A percentile compares a stretch with the other conserved stretches of the same genome.
Conservation (phyloP, 495 filamentous ascomycete genomes). For the Corynascus novoguineensis region DNA sequence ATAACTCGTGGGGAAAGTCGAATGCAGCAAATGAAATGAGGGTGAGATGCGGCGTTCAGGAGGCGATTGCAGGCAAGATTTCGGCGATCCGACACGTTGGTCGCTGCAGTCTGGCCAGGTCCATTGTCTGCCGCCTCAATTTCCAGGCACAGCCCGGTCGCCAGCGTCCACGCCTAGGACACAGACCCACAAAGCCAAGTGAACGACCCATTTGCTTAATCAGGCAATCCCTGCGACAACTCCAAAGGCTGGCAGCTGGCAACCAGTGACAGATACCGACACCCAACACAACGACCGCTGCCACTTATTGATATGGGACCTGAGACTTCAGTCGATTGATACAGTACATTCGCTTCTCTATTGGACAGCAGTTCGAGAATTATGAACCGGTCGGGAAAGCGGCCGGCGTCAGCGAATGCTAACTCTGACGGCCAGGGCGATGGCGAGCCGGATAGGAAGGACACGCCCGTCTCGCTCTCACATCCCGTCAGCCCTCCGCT, state of each 20-base stretch:
- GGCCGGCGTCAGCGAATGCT: neutral
- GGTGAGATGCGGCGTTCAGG: slow-evolving; percentile 19
- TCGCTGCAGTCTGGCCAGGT: slow-evolving; percentile 8
- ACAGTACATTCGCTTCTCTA: neutral
- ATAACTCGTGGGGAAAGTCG: slow-evolving; percentile 16
- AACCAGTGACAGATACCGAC: neutral
- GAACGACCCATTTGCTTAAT: neutral
- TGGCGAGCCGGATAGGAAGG: neutral
- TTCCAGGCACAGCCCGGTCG: slow-evolving; percentile 10
- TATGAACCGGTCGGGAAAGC: slow-evolving; percentile 18
- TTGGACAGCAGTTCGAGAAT: neutral
- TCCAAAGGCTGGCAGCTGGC: neutral
- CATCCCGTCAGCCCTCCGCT: slow-evolving; percentile 39
- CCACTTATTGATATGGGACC: neutral
- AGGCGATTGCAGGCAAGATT: slow-evolving; percentile 18
- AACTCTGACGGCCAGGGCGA: no score
- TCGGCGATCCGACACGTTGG: slow-evolving; percentile 16
- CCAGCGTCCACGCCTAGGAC: neutral
- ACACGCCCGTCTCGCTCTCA: slow-evolving; percentile 28
- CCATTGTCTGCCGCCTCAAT: slow-evolving; percentile 13
- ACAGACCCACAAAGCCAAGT: slow-evolving; percentile 6
- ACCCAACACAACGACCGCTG: neutral
- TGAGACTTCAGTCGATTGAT: neutral
- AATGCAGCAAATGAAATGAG: neutral
- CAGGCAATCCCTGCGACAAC: neutral